Evolutionary conservation across 148 eudicot species (phyloP), one percentile per base, ranked within the genome.

Genomic region (Spergularia bocconei): DNA sequence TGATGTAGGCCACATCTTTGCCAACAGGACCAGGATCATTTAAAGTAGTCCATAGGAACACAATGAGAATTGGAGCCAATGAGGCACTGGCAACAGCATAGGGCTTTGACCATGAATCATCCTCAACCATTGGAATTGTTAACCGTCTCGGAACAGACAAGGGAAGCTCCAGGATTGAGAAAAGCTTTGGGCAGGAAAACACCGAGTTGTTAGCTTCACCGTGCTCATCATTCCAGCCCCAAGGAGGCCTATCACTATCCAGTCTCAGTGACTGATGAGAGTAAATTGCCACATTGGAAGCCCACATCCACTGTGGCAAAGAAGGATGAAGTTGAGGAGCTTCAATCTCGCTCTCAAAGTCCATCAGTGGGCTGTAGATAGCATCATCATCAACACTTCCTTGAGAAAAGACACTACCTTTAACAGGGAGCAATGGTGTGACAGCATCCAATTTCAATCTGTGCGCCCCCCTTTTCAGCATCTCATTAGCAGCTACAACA

Each of bases 261-360:
- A 73, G 75, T 75, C 83, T 90, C 50, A 79, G 58, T 33, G 78
- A 62, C 67, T 89, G 90, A 75, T 91, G 84, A 1, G 98, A 94
- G 85, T 91, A 94, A 63, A 94, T 94, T n/a, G 98, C 93, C 55
- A 91, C 97, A 84, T 91, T 94, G 14, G 98, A 90, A 47, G 97
- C 97, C 97, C 98, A 94, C 98, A 94, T 94, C 97, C 98, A 94
- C 67, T 88, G 96, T 74, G 98, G 96, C 79, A 94, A 82, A 10
- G 97, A 94, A 70, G 81, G 78, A 72, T 81, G 87, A n/a, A 87
- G 87, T 55, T 75, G 81, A 11, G 80, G 70, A 44, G 83, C 71
- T 74, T 87, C 88, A 74, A 15, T 71, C 50, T 82, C 90, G 25
- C 85, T 87, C 77, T 89, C 98, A 64, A 91, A 75, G 76, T 93